Conservation (phyloP, 768 basidiomycete species). For the Naematelia aurantialba region DNA sequence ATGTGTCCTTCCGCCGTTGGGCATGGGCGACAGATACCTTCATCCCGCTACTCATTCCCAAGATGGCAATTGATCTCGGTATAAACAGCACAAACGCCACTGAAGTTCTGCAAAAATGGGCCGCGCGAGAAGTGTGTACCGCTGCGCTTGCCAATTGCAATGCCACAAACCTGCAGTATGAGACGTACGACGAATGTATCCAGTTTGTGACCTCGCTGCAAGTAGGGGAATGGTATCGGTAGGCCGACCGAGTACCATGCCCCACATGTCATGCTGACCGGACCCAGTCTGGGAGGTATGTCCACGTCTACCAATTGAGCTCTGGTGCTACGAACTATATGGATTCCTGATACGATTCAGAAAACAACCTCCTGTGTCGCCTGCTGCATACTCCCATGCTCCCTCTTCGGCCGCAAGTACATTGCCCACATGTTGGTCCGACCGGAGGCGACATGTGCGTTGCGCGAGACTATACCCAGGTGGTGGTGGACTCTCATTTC, state of each 20-base stretch:
- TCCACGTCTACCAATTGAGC: too few species aligned
- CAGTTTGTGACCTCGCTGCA: constrained; percentile 2
- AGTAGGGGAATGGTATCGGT: constrained; percentile 18
- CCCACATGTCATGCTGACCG: too few species aligned
- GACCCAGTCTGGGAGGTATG: constrained; percentile 12
- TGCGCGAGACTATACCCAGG: constrained; percentile 19
- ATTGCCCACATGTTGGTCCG: constrained; percentile 27
- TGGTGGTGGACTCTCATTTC: constrained; percentile 25
- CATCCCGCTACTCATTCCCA: constrained; percentile 19
- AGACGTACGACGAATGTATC: constrained; percentile 18
- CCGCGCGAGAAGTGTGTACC: constrained; percentile 18
- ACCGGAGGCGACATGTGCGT: constrained; percentile 32
- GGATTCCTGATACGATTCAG: too few species aligned
- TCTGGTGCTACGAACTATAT: too few species aligned
- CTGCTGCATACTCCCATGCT: constrained; percentile 24
- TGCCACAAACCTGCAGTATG: constrained; percentile 22
- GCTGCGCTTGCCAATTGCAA: constrained; percentile 17
- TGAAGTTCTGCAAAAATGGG: constrained; percentile 20
- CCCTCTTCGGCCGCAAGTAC: constrained; percentile 16
- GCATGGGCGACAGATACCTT: constrained; percentile 5
- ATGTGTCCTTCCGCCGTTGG: constrained; percentile 3
- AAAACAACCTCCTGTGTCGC: constrained; percentile 33
- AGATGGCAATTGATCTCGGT: constrained; percentile 24
- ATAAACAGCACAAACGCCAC: constrained; percentile 20
- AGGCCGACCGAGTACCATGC: not conserved